These are phyloP conservation scores for Nitzschia palea DNA, from an alignment of 108 stramenopile species.

Conservation along the genomic window DNA sequence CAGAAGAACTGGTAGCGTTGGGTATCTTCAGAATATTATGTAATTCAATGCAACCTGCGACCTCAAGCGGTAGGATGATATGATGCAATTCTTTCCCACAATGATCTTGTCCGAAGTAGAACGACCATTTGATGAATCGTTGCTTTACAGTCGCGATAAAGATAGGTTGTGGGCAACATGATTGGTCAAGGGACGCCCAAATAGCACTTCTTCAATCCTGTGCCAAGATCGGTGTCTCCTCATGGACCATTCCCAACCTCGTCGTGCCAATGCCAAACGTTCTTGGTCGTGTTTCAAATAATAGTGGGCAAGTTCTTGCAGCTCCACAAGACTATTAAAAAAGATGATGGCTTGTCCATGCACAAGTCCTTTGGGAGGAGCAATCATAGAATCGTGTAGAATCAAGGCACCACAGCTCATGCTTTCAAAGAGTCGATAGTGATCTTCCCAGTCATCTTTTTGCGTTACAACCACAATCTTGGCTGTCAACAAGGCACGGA, in stretches of 20 bases:
- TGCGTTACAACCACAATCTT: slow-evolving; percentile 63
- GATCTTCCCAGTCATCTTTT: slow-evolving; percentile 64
- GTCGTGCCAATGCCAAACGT: slow-evolving; percentile 38
- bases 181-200: slow-evolving; percentile 38
- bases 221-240: slow-evolving; percentile 54
- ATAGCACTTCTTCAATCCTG: slow-evolving; percentile 53
- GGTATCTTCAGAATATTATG: too few species aligned
- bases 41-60: too few species aligned
- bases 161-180: too few species aligned
- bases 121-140: too few species aligned
- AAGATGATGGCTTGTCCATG: slow-evolving; percentile 41
- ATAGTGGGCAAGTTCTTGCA: slow-evolving; percentile 24
- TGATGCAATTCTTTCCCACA: too few species aligned
- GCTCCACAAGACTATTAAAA: slow-evolving; percentile 27
- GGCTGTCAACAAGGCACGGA: slow-evolving; percentile 29
- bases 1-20: too few species aligned
- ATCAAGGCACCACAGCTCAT: slow-evolving; percentile 53
- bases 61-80: too few species aligned
- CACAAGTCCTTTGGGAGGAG: slow-evolving; percentile 30
- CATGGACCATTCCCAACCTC: slow-evolving; percentile 52
- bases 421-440: slow-evolving; percentile 53
- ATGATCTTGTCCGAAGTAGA: too few species aligned
- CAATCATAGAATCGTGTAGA: slow-evolving; percentile 40
- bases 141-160: not conserved
- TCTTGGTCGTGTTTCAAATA: slow-evolving; percentile 46